Conservation (phyloP, 116 monocot species). For the Zostera marina region DNA sequence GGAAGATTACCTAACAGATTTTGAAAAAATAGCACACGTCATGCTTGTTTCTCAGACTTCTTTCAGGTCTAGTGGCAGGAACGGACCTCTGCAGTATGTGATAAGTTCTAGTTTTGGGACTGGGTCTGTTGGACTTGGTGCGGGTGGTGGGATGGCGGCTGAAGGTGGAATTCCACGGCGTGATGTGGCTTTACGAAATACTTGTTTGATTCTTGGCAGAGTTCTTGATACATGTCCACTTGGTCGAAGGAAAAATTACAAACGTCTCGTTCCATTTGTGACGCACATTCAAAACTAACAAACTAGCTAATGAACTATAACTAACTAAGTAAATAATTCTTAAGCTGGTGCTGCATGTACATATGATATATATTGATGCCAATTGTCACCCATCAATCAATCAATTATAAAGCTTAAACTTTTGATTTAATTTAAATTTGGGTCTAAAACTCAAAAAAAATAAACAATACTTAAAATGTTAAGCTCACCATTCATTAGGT, state of each 20-base stretch:
- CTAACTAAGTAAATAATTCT: no score
- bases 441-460: no score
- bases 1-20: conserved; percentile 29
- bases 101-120: conserved; percentile 37
- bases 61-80: conserved; percentile 56
- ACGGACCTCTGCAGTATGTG: conserved; percentile 60
- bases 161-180: conserved; percentile 42
- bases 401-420: no score
- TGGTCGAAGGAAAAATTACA: conserved; percentile 78
- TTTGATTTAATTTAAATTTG: no score
- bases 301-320: no score
- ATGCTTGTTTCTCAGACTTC: conserved; percentile 66
- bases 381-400: no score
- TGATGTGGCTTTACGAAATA: conserved; percentile 71
- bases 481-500: no score
- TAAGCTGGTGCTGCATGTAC: background rate
- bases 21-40: conserved; percentile 31
- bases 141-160: conserved; percentile 8
- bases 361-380: no score
- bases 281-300: conserved; percentile 31
- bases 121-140: conserved; percentile 13
- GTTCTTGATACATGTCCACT: conserved; percentile 88
- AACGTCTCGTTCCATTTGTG: conserved; percentile 91
- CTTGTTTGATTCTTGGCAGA: conserved; percentile 64
- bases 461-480: no score